phyloP scores from a whole-genome alignment of 805 yeast genomes.

The Wickerhamomyces subpelliculosus region DNA sequence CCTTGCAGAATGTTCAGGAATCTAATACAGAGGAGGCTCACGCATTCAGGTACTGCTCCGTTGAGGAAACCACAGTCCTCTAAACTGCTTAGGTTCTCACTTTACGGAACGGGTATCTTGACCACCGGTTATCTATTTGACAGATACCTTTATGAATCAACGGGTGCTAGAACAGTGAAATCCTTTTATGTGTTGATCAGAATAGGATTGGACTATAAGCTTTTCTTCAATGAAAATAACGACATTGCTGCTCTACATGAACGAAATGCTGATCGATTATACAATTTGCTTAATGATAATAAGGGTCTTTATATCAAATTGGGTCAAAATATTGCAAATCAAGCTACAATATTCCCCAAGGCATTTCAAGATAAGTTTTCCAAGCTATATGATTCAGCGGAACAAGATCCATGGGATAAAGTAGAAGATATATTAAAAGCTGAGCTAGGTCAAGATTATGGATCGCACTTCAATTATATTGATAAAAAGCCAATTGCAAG shows the following conservation, averaged over 20 bases:
- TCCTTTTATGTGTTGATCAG: conserved; percentile 39
- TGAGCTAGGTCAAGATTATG: conserved; percentile 38
- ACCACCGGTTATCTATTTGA: conserved; percentile 27
- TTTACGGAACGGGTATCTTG: conserved; percentile 4
- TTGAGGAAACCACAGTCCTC: background rate
- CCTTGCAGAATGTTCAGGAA: background rate
- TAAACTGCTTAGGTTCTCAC: background rate
- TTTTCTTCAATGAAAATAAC: conserved; percentile 37
- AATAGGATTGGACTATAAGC: conserved; percentile 58
- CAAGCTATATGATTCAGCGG: conserved; percentile 62
- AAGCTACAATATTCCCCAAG: conserved; percentile 58
- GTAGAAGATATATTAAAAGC: conserved; percentile 33
- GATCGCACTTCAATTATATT: conserved; percentile 33
- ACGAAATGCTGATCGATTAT: conserved; percentile 45
- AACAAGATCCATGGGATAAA: conserved; percentile 44
- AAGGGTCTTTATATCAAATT: conserved; percentile 65
- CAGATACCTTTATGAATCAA: conserved; percentile 37
- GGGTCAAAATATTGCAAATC: conserved; percentile 78
- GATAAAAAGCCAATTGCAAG: conserved; percentile 62
- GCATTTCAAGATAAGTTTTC: conserved; percentile 55
- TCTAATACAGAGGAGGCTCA: background rate
- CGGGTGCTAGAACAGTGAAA: conserved; percentile 43
- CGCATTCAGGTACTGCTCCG: background rate
- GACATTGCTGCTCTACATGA: conserved; percentile 54
- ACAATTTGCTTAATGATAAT: conserved; percentile 36